Evolutionary conservation across 768 basidiomycete species (phyloP).

Genomic region (Coprinellus micaceus): DNA sequence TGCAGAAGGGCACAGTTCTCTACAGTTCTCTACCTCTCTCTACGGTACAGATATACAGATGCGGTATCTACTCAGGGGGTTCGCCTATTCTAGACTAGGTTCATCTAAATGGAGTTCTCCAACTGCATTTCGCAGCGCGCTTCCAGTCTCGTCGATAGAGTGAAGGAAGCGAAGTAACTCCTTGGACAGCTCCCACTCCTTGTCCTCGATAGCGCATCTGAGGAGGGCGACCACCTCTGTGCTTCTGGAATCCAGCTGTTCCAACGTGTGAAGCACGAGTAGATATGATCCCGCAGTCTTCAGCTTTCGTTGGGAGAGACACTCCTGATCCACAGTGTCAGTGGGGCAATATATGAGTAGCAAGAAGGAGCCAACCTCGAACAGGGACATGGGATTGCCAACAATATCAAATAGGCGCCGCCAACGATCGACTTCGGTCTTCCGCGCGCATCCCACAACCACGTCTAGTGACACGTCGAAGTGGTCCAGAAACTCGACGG

Average conservation of each 20-base stretch:
- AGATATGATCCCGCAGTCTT: conserved; percentile 92
- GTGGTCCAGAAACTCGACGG: conserved; percentile 90
- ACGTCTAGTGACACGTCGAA: conserved; percentile 91
- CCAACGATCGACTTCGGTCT: conserved; percentile 94
- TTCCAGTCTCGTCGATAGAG: conserved; percentile 86
- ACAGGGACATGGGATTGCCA: conserved; percentile 84
- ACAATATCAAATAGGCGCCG: conserved; percentile 82
- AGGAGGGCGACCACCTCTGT: conserved; percentile 81
- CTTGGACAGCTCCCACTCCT: conserved; percentile 88
- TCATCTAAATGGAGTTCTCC: conserved; percentile 31
- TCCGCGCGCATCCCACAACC: conserved; percentile 92
- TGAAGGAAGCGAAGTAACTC: conserved; percentile 91
- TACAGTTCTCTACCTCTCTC: too few species aligned
- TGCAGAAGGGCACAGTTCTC: too few species aligned
- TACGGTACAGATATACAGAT: background rate
- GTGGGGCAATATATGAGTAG: background rate
- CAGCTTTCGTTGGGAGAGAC: conserved; percentile 65
- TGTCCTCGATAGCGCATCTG: conserved; percentile 65
- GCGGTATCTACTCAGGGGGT: background rate
- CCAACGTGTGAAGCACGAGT: conserved; percentile 88
- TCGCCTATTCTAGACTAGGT: background rate
- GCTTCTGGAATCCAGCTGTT: conserved; percentile 78
- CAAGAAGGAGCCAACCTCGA: conserved; percentile 58
- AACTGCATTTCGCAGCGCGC: conserved; percentile 61
- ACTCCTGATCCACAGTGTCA: conserved; percentile 47